phyloP scores from a whole-genome alignment of 176 grass and related monocot species.

The Musa schizocarpa region DNA sequence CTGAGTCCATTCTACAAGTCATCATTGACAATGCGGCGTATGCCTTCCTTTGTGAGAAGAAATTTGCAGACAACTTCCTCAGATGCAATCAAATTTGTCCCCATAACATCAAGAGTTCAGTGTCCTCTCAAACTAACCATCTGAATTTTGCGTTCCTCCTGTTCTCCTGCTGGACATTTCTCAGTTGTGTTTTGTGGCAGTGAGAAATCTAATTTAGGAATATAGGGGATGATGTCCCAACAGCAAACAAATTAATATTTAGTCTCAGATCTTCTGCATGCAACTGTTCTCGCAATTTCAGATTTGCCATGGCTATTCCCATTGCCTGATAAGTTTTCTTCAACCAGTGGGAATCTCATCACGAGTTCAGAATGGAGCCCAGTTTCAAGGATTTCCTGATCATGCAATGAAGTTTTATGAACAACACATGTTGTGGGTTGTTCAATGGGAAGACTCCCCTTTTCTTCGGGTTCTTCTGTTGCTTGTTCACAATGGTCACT shows the following conservation, averaged over 20 bases:
- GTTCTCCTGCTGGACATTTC: background rate
- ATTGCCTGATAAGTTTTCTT: background rate
- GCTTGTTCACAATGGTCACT: background rate
- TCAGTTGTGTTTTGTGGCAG: background rate
- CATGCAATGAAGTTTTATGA: background rate
- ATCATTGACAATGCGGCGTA: background rate
- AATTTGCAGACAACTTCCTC: background rate
- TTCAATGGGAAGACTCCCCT: background rate
- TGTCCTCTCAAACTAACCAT: too few species aligned
- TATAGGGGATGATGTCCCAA: background rate
- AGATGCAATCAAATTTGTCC: background rate
- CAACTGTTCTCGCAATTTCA: background rate
- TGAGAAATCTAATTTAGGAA: background rate
- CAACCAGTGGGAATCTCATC: background rate
- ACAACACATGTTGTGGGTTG: background rate
- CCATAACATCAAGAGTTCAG: background rate
- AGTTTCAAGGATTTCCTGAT: background rate
- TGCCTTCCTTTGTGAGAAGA: slow-evolving; percentile 1
- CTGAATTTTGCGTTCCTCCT: background rate
- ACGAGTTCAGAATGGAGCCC: background rate
- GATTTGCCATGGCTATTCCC: background rate
- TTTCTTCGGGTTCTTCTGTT: background rate
- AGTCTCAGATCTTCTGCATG: background rate
- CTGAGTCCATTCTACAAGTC: background rate
- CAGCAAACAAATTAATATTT: background rate